Evolutionary conservation across 305 asterid genomes (phyloP), one percentile per base, ranked within the genome.

Genomic region (Ajuga reptans): DNA sequence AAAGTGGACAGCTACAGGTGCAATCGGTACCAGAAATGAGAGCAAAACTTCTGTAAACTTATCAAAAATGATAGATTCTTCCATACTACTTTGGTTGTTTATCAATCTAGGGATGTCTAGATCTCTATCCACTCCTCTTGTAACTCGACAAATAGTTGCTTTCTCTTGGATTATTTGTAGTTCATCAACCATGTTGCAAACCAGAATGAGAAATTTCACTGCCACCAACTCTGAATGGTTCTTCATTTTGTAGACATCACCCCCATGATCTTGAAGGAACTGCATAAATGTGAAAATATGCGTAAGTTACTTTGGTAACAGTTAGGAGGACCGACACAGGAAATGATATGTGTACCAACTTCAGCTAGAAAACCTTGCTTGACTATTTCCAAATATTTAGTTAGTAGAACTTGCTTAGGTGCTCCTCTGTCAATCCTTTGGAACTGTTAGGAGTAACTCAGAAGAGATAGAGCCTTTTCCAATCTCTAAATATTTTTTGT

Each of bases 101-200:
- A 71, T 64, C 57, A 41, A 68, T 66, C 49, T 63, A 50, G 81
- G 82, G 66, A 72, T 68, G 70, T 60, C 72, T 46, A 62, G 54
- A 57, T 76, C 79, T 41, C 75, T 74, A 62, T 79, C 79, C 66
- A 47, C 76, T 76, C 79, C 78, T 71, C 78, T 75, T 60, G 76
- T 64, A 77, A 70, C 60, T 37, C 72, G 76, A 80, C 51, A 61
- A 47, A 71, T 80, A 64, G 77, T 78, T 41, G 65, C 60, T 77
- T 82, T 84, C 75, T 79, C 93, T 75, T 83, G 87, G 66, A 81
- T 75, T 75, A 85, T 57, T 69, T 84, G 84, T 77, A 90, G 83
- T 79, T 92, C 97, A 71, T 83, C 86, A 76, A 90, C 76, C 88
- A 92, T 83, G 79, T 92, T 82, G 72, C 76, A 86, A 66, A 86